phyloP scores from a whole-genome alignment of 225 moss, liverwort and hornwort species.

The Asterella californica region DNA sequence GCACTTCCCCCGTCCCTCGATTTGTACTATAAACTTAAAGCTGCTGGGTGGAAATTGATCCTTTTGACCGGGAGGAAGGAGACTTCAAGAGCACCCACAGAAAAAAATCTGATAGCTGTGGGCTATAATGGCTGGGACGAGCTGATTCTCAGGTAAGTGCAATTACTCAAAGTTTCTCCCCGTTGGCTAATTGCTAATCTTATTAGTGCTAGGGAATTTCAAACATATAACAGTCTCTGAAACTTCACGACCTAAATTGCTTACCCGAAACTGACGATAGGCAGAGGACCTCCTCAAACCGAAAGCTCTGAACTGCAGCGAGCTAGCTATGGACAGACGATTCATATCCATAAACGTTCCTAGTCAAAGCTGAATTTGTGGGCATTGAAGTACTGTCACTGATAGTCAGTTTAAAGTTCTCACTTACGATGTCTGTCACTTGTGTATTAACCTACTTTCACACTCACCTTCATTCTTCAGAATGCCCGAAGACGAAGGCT shows the following conservation, averaged over 20 bases:
- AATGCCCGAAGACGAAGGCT: conserved; percentile 34
- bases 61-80: conserved; percentile 63
- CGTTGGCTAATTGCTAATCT: too few relatives aligned
- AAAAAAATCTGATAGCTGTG: conserved; percentile 44
- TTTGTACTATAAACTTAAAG: conserved; percentile 48
- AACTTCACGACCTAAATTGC: neutral
- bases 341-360: too few relatives aligned
- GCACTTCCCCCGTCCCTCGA: conserved; percentile 2
- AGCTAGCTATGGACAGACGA: too few relatives aligned
- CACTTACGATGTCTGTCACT: too few relatives aligned
- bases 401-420: too few relatives aligned
- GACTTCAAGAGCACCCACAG: conserved; percentile 33
- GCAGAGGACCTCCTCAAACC: too few relatives aligned
- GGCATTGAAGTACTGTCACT: too few relatives aligned
- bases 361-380: too few relatives aligned
- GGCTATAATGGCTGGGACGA: conserved; percentile 52
- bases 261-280: neutral
- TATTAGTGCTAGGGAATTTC: neutral
- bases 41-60: conserved; percentile 54
- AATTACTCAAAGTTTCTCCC: neutral
- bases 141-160: conserved; percentile 54
- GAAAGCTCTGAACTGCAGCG: too few relatives aligned
- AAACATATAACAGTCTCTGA: neutral
- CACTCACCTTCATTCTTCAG: conserved; percentile 7
- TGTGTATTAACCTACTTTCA: too few relatives aligned